Percentiles rank a stretch among this genome's conserved stretches.
phyloP scores from a whole-genome alignment of 305 asterid species.

The Andrographis paniculata region DNA sequence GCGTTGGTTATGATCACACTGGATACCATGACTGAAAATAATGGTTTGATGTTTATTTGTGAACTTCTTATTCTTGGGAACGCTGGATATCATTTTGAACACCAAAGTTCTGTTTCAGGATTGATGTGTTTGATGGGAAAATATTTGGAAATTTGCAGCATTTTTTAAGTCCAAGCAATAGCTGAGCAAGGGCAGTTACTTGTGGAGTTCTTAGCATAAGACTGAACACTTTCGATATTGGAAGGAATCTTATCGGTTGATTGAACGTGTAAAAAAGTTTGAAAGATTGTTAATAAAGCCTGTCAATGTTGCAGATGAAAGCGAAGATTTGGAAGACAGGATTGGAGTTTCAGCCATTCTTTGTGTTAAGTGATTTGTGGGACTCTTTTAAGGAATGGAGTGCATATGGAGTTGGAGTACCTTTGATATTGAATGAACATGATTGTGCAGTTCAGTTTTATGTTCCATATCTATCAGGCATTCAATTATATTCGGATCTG shows the following conservation, averaged over 20 bases:
- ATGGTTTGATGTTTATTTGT: conserved; percentile 4
- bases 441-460: conserved; percentile 83
- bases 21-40: no score
- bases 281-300: no score
- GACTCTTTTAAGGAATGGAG: conserved; percentile 96
- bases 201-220: neutral
- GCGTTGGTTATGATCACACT: conserved; percentile 5
- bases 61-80: neutral
- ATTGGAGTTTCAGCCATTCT: conserved; percentile 58
- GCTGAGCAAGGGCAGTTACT: neutral
- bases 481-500: conserved; percentile 69
- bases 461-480: conserved; percentile 89
- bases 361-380: conserved; percentile 83
- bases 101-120: neutral
- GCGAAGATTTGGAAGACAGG: conserved; percentile 55
- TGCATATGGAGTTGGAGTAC: conserved; percentile 97
- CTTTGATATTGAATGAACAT: conserved; percentile 63
- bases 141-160: neutral
- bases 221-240: neutral
- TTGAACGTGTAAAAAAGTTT: neutral
- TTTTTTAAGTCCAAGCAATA: neutral
- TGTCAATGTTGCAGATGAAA: no score
- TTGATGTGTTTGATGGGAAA: neutral
- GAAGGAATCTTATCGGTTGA: neutral
- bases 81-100: neutral